Base-by-base conservation (phyloP, 2,329 filamentous ascomycete species). In the Byssothecium circinans region DNA sequence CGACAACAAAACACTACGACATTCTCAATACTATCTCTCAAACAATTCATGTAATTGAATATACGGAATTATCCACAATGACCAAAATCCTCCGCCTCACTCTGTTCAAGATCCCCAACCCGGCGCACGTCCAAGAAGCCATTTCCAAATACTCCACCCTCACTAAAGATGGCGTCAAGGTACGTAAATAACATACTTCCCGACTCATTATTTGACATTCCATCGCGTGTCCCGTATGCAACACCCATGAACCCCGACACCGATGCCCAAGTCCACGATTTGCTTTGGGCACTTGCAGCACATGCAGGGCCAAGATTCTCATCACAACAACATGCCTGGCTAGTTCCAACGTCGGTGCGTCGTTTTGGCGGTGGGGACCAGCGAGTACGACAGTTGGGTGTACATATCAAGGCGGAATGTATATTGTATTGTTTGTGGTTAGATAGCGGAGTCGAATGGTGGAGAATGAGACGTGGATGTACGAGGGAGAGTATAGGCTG, bases 51-150 rank as follows among this genome's bases (percentile, higher is more conserved):
- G n/a, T n/a, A n/a, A n/a, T n/a, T n/a, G n/a, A n/a, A n/a, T n/a
- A n/a, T n/a, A n/a, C n/a, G n/a, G n/a, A 53, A 38, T 44, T 29
- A 46, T 46, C 20, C 25, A 64, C 35, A 32, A 71, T 69, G 67
- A 43, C 62, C 10, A 60, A 60, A 41, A 64, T 72, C 53, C 49
- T 64, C 43, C 69, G 69, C 47, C 53, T 71, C 40, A 71, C 68
- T 11, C 56, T 71, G 23, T 69, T 72, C 64, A 71, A 72, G 52
- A 56, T 71, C 47, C 54, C 64, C 43, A 61, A 71, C 36, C 18
- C 47, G 3, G 52, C 61, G 25, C 43, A 59, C 46, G 47, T 71
- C 46, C 52, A 67, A 49, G 60, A 61, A 43, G 57, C 61, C 3
- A 54, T 68, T 40, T 43, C 60, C 17, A 67, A 64, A 49, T 72